Conservation (phyloP, 2,329 filamentous ascomycete species). For the Microdochium nivale region DNA sequence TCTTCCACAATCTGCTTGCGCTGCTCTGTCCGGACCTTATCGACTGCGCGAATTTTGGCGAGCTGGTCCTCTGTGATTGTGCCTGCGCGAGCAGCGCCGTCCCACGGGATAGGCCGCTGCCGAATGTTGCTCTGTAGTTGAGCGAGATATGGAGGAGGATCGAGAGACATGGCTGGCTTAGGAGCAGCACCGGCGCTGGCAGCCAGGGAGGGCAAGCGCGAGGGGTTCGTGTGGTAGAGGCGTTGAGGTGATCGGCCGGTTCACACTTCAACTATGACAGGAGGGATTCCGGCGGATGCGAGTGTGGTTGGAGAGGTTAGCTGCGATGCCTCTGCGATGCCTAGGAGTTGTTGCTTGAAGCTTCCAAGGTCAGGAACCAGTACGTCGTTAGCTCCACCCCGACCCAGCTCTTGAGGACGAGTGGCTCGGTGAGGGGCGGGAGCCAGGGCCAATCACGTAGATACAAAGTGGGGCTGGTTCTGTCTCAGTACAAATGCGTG, state of each 20-base stretch:
- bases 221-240: not conserved
- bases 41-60: constrained; percentile 90
- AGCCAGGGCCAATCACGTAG: too few relatives aligned
- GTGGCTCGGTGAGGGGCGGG: too few relatives aligned
- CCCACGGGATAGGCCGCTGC: constrained; percentile 92
- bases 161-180: constrained; percentile 64
- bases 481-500: too few relatives aligned
- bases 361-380: too few relatives aligned
- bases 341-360: too few relatives aligned
- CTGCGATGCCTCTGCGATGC: not conserved
- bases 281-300: too few relatives aligned
- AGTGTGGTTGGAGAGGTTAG: not conserved
- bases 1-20: constrained; percentile 72
- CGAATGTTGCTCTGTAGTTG: constrained; percentile 97
- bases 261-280: not conserved
- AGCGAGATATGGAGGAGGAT: constrained; percentile 75
- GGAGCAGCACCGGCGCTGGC: not conserved
- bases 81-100: constrained; percentile 86
- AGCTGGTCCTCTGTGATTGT: constrained; percentile 91
- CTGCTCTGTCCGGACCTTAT: constrained; percentile 91
- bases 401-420: too few relatives aligned
- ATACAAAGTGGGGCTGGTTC: too few relatives aligned
- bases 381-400: too few relatives aligned
- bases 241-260: not conserved
- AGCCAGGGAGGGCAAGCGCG: not conserved